These are phyloP conservation scores for Leishmania aethiopica DNA, from an alignment of 208 protist species.

Conservation along the genomic window DNA sequence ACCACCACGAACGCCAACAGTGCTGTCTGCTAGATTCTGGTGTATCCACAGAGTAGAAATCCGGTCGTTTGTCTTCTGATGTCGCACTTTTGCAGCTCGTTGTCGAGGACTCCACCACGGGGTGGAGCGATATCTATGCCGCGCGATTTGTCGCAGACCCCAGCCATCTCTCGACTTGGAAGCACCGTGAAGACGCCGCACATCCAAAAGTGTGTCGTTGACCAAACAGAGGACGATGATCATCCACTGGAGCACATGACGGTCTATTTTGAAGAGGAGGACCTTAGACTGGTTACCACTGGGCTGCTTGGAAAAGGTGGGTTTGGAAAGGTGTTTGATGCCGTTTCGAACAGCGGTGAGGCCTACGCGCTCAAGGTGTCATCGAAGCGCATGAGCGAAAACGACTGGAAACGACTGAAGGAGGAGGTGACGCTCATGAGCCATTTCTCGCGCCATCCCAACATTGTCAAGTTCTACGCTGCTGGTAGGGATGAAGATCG, in stretches of 20 bases:
- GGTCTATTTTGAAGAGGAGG: slow-evolving; percentile 77
- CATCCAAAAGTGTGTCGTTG: slow-evolving; percentile 72
- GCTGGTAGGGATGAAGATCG: slow-evolving; percentile 72
- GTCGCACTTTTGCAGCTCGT: slow-evolving; percentile 14
- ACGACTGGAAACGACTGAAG: slow-evolving; percentile 80
- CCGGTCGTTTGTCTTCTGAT: neutral
- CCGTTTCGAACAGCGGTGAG: slow-evolving; percentile 73
- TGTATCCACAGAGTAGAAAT: slow-evolving; percentile 2
- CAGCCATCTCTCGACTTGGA: slow-evolving; percentile 62
- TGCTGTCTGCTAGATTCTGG: neutral
- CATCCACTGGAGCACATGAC: slow-evolving; percentile 72
- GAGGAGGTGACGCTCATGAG: slow-evolving; percentile 88
- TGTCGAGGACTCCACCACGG: slow-evolving; percentile 22
- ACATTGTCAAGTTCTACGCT: slow-evolving; percentile 84
- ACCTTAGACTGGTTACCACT: slow-evolving; percentile 62
- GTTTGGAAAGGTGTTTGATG: slow-evolving; percentile 84
- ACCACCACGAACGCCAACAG: neutral
- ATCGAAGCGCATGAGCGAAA: slow-evolving; percentile 79
- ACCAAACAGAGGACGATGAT: slow-evolving; percentile 46
- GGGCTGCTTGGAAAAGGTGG: slow-evolving; percentile 82
- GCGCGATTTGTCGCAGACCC: slow-evolving; percentile 74
- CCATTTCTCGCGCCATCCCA: slow-evolving; percentile 86
- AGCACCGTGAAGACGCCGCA: slow-evolving; percentile 67
- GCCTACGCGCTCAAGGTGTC: slow-evolving; percentile 86
- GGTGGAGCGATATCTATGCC: slow-evolving; percentile 57